A percentile compares a stretch with the other conserved stretches of the same genome.
These are phyloP conservation scores for Ophiostoma sp. DNA, from an alignment of 2,329 filamentous ascomycete species.

Conservation along the genomic window DNA sequence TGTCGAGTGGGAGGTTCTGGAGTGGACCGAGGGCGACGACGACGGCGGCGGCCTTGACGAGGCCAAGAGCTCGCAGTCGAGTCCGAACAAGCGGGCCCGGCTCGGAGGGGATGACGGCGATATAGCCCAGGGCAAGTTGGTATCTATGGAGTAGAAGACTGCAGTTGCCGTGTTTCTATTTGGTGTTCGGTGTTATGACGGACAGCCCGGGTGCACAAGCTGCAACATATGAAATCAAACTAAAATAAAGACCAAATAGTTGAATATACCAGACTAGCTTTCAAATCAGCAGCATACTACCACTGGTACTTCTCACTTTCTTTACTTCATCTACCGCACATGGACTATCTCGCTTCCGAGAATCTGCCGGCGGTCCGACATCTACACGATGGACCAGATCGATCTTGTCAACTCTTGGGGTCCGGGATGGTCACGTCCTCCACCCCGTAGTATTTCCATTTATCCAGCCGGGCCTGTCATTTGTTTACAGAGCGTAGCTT, in stretches of 20 bases:
- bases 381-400: background rate
- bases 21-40: conserved; percentile 53
- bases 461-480: background rate
- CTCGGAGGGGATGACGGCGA: conserved; percentile 32
- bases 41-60: background rate
- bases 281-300: background rate
- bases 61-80: conserved; percentile 35
- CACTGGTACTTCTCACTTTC: conserved; percentile 2
- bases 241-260: background rate
- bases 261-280: background rate
- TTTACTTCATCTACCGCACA: background rate
- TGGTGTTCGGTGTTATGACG: background rate
- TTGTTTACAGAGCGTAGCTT: no score
- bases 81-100: conserved; percentile 48
- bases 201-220: background rate
- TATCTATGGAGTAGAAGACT: conserved; percentile 21
- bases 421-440: no score
- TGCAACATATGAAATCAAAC: background rate
- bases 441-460: background rate
- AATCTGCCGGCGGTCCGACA: conserved; percentile 9
- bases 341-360: background rate
- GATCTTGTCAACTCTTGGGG: background rate
- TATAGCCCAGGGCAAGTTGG: background rate
- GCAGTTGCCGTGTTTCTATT: background rate
- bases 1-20: conserved; percentile 79